Evolutionary conservation across 1,284 basidiomycete genomes (phyloP).

Genomic region (Fomitiporia mediterranea): DNA sequence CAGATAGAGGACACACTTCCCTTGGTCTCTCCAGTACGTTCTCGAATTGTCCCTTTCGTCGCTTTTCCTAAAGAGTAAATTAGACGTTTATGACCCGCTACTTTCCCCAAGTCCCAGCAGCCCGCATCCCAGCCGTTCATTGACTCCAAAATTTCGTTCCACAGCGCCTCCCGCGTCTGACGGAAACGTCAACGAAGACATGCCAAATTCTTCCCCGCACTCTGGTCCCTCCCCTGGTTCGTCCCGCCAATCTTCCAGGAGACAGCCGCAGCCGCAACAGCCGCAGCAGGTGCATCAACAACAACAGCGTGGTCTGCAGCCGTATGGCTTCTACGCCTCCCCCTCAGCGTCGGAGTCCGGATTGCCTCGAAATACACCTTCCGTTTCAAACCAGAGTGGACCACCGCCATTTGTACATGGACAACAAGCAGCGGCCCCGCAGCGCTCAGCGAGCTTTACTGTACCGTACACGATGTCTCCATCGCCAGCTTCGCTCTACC

Average conservation of each 20-base stretch:
- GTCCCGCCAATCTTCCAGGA: constrained; percentile 1
- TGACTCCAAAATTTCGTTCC: constrained; percentile 2
- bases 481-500: constrained; percentile 35
- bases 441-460: constrained; percentile 35
- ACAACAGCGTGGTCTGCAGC: neutral
- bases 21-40: constrained; percentile 2
- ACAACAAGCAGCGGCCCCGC: constrained; percentile 25
- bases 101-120: neutral
- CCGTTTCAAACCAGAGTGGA: neutral
- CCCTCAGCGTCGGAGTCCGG: constrained; percentile 9
- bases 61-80: constrained; percentile 12
- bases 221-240: constrained; percentile 3
- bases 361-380: constrained; percentile 5
- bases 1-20: neutral
- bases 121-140: neutral
- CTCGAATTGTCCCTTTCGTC: constrained; percentile 8
- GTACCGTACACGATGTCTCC: constrained; percentile 45
- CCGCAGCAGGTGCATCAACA: neutral
- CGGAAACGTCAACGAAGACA: neutral
- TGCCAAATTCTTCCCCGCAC: constrained; percentile 7
- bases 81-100: constrained; percentile 14
- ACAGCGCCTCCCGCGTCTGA: neutral
- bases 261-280: neutral
- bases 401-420: constrained; percentile 1
- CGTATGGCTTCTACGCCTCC: constrained; percentile 6